A percentile compares a stretch with the other conserved stretches of the same genome.
These are phyloP conservation scores for Sclerotinia spermophila DNA, from an alignment of 2,329 filamentous ascomycete genomes.

Conservation along the genomic window DNA sequence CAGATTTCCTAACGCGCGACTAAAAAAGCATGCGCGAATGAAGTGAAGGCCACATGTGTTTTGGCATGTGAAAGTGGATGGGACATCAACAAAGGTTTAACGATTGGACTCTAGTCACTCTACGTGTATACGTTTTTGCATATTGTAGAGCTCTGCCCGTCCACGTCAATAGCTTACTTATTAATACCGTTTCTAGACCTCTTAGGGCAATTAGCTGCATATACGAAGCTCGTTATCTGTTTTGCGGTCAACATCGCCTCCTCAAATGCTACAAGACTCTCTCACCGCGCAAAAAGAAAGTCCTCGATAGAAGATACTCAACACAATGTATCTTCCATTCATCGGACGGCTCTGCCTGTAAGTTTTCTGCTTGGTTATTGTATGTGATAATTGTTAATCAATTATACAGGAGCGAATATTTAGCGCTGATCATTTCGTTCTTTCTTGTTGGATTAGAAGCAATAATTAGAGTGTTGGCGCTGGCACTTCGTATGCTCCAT, in stretches of 20 bases:
- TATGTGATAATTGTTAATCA: constrained; percentile 14
- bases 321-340: constrained; percentile 40
- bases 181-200: constrained; percentile 7
- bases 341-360: constrained; percentile 43
- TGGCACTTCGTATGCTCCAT: constrained; percentile 70
- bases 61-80: constrained; percentile 20
- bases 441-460: constrained; percentile 78
- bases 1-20: background rate
- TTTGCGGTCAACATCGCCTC: background rate
- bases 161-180: constrained; percentile 13
- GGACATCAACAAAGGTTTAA: background rate
- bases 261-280: background rate
- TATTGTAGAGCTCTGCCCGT: constrained; percentile 9
- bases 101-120: constrained; percentile 17
- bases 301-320: background rate
- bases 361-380: constrained; percentile 20
- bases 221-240: constrained; percentile 9
- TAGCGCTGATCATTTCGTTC: constrained; percentile 81
- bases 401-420: constrained; percentile 68
- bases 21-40: background rate
- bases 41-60: background rate
- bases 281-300: constrained; percentile 15
- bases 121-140: background rate
- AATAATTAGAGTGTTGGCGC: constrained; percentile 77
- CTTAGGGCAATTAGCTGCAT: background rate